phyloP scores from a whole-genome alignment of 2,329 filamentous ascomycete species.

The Trichoderma atrobrunneum region DNA sequence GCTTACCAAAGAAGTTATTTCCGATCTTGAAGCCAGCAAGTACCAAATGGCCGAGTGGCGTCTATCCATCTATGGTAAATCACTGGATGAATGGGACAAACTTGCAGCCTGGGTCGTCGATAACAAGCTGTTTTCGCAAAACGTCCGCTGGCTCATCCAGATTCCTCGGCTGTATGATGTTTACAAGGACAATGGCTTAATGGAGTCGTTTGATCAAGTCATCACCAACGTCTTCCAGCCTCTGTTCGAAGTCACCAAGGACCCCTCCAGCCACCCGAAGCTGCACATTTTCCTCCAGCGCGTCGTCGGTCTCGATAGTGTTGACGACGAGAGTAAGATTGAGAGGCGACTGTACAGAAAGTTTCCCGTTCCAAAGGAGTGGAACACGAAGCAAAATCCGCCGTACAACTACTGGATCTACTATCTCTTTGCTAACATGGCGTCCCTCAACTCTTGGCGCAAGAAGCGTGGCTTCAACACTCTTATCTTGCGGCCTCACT shows the following conservation, averaged over 20 bases:
- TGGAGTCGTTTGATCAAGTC: conserved; percentile 87
- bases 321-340: conserved; percentile 96
- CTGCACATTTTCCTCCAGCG: conserved; percentile 91
- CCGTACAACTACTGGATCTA: conserved; percentile 99
- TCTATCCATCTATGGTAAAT: conserved; percentile 93
- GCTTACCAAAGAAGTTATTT: conserved; percentile 96
- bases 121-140: conserved; percentile 97
- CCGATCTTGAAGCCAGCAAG: conserved; percentile 96
- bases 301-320: conserved; percentile 95
- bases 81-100: conserved; percentile 94
- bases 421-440: conserved; percentile 91
- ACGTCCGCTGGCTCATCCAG: conserved; percentile 95
- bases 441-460: conserved; percentile 87
- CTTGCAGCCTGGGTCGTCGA: conserved; percentile 99
- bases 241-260: conserved; percentile 87
- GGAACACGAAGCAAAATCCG: conserved; percentile 91
- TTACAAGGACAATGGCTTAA: conserved; percentile 83
- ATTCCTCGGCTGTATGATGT: conserved; percentile 93
- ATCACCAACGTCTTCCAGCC: conserved; percentile 90
- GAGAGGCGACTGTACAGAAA: conserved; percentile 92
- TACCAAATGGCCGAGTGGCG: conserved; percentile 99
- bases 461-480: conserved; percentile 94
- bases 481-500: conserved; percentile 88
- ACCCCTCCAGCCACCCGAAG: conserved; percentile 84
- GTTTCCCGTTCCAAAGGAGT: conserved; percentile 84